Evolutionary conservation across 768 basidiomycete genomes (phyloP), one percentile per base, ranked within the genome.

Genomic region (Tricholoma furcatifolium): DNA sequence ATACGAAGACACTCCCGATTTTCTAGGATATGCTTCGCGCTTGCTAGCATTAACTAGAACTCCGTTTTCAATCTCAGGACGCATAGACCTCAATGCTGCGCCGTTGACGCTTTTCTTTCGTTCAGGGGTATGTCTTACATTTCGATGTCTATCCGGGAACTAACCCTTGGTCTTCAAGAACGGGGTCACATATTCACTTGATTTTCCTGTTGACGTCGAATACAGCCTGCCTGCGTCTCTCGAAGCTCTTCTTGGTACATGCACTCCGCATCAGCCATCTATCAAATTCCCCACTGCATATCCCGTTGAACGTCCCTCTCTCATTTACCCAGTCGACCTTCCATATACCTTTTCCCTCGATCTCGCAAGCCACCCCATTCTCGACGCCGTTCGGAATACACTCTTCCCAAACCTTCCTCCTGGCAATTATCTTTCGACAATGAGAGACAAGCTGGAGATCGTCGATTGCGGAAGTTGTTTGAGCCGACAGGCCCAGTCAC

Each of bases 191-290:
- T 87, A 92, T 63, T 85, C 88, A 8, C 76, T 92, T 18, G 87
- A 91, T 64, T 91, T 91, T 63, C 90, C 90, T 4, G 81, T 92
- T 54, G 86, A 91, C 60, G 77, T 88, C 41, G 84, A 85, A 57
- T 82, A 86, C 60, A 83, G 82, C 64, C 78, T 83, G 14, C 88
- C 89, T 14, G 88, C 88, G 1, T 83, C 90, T 14, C 77, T 91
- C 51, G 88, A 91, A 59, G 87, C 88, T 45, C 77, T 92, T 61
- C 80, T 91, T 58, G 83, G 83, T 4, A 79, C 88, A 15, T 91
- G 87, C 68, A 75, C 80, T 60, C 85, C 85, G 5, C 81, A 86
- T 60, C 79, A 81, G 49, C 27, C 27, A 27, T 27, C 27, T 27
- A 78, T 79, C 17, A 79, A 78, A 1, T 69, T 74, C 35, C 77